Evolutionary conservation across 495 filamentous ascomycete genomes (phyloP).

Genomic region (Usnea hakonensis): DNA sequence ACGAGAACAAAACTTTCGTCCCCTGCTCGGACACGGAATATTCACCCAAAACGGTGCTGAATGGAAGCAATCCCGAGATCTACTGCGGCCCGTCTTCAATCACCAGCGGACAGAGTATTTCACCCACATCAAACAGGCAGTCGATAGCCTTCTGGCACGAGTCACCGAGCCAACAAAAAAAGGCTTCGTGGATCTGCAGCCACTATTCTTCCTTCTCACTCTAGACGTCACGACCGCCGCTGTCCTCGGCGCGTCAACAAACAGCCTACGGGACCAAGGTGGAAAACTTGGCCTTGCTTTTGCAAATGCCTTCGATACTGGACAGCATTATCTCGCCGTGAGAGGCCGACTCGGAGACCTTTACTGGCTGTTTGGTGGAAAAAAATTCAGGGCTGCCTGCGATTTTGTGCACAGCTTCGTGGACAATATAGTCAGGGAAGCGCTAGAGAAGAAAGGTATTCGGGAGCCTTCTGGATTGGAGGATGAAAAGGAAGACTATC

Average conservation of each 20-base stretch:
- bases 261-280: conserved; percentile 22
- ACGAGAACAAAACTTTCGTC: conserved; percentile 26
- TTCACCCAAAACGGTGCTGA: conserved; percentile 36
- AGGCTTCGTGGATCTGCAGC: conserved; percentile 37
- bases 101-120: conserved; percentile 49
- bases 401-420: conserved; percentile 38
- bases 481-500: conserved; percentile 6
- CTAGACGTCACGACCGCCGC: conserved; percentile 42
- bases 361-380: conserved; percentile 41
- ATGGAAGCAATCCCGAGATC: conserved; percentile 36
- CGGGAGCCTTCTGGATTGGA: too few relatives aligned
- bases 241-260: conserved; percentile 40
- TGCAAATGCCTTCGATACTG: conserved; percentile 37
- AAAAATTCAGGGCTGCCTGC: conserved; percentile 37
- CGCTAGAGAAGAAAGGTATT: conserved; percentile 8
- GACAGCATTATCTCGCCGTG: conserved; percentile 39
- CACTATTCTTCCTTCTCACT: conserved; percentile 44
- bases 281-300: conserved; percentile 14
- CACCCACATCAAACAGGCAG: conserved; percentile 32
- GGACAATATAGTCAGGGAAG: conserved; percentile 27
- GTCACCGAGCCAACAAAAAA: conserved; percentile 20
- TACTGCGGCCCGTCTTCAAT: conserved; percentile 38
- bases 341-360: conserved; percentile 38
- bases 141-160: conserved; percentile 31
- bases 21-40: conserved; percentile 40